Percentiles rank a stretch among this genome's conserved stretches.
phyloP scores from a whole-genome alignment of 2,329 filamentous ascomycete genomes.

The Teratosphaeria viscida region DNA sequence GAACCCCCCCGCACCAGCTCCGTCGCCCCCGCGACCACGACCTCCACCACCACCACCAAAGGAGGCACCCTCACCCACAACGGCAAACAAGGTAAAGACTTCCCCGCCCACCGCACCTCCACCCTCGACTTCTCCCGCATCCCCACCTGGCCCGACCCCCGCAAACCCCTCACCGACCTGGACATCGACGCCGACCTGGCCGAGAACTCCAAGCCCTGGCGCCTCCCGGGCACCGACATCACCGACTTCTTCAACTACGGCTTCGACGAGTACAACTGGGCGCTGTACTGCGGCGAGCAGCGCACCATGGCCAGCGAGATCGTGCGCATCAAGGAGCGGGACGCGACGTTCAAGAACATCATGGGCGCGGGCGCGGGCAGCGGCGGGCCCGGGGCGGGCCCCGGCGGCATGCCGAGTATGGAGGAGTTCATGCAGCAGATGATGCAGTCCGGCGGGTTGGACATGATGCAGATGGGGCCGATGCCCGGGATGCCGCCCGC shows the following conservation, averaged over 20 bases:
- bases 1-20: constrained; percentile 7
- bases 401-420: constrained; percentile 37
- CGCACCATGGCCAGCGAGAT: constrained; percentile 67
- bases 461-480: constrained; percentile 31
- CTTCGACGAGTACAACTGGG: constrained; percentile 98
- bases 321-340: constrained; percentile 64
- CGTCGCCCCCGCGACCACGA: constrained; percentile 7
- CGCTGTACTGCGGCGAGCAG: constrained; percentile 84
- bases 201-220: constrained; percentile 83
- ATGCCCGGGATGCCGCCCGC: constrained; percentile 19
- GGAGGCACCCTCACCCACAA: constrained; percentile 31
- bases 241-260: constrained; percentile 99
- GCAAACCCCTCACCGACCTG: constrained; percentile 59
- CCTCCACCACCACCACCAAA: constrained; percentile 16
- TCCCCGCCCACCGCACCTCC: constrained; percentile 59
- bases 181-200: constrained; percentile 44
- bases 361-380: constrained; percentile 35
- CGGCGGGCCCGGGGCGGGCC: constrained; percentile 18
- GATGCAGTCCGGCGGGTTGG: constrained; percentile 43
- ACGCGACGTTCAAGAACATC: constrained; percentile 47
- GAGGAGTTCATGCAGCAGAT: constrained; percentile 49
- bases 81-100: constrained; percentile 48
- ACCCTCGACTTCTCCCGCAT: constrained; percentile 76
- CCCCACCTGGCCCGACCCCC: constrained; percentile 60
- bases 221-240: constrained; percentile 84